Evolutionary conservation across 345 rosid species (phyloP).

Genomic region (Salix brachista): DNA sequence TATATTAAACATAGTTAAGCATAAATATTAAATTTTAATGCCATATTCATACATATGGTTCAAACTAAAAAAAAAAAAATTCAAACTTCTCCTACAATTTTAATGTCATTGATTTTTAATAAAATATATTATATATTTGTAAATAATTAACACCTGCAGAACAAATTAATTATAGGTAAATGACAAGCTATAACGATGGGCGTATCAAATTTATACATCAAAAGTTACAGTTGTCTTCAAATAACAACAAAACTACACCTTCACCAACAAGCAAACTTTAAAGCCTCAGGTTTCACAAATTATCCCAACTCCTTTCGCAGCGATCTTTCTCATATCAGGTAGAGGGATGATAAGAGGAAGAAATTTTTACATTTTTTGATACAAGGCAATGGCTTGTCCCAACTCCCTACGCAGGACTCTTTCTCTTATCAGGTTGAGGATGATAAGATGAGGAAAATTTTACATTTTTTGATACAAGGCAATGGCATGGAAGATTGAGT

Average conservation of each 20-base stretch:
- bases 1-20: no score
- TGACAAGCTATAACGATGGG: background rate
- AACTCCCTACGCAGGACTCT: conserved; percentile 17
- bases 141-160: background rate
- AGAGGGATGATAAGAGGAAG: background rate
- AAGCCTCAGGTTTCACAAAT: conserved; percentile 26
- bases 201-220: conserved; percentile 23
- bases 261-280: conserved; percentile 22
- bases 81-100: no score
- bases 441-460: background rate
- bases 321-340: conserved; percentile 6
- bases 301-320: conserved; percentile 16
- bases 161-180: no score
- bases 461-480: conserved; percentile 15
- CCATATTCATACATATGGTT: no score
- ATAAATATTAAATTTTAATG: no score
- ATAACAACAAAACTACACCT: background rate
- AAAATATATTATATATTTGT: background rate
- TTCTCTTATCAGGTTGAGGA: background rate
- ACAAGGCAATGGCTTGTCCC: conserved; percentile 3
- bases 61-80: no score
- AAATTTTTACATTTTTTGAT: conserved; percentile 19
- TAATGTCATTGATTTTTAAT: background rate
- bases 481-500: background rate
- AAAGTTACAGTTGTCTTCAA: conserved; percentile 14